phyloP scores from a whole-genome alignment of 306 rosid species.

The Albizia julibrissin region DNA sequence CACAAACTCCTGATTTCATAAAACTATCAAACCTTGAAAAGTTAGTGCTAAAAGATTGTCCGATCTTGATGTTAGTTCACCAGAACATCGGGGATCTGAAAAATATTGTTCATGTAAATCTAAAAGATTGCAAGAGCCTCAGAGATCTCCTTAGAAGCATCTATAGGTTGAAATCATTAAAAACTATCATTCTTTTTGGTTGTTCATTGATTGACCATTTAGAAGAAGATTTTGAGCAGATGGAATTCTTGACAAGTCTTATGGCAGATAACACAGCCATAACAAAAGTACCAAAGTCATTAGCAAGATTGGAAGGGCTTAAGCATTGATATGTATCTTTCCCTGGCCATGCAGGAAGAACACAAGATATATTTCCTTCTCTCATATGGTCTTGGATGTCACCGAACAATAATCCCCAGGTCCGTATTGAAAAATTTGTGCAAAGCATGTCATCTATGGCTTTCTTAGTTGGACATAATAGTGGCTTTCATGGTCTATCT shows the following conservation, averaged over 20 bases:
- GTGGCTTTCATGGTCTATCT: neutral
- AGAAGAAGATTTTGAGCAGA: neutral
- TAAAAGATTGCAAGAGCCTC: neutral
- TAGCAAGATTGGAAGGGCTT: neutral
- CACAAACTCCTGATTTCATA: neutral
- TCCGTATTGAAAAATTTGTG: neutral
- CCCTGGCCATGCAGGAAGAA: neutral
- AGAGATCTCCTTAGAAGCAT: neutral
- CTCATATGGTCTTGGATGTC: neutral
- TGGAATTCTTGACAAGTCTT: neutral
- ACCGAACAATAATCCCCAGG: neutral
- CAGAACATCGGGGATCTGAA: neutral
- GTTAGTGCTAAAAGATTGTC: neutral
- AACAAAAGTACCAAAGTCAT: neutral
- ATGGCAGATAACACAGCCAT: constrained; percentile 28
- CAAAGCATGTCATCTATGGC: neutral
- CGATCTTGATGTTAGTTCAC: neutral
- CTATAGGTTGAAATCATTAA: neutral
- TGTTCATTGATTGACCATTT: neutral
- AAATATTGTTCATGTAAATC: neutral
- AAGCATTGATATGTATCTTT: neutral
- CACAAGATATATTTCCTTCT: neutral
- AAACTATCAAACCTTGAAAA: neutral
- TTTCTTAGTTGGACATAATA: neutral
- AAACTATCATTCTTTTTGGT: neutral